Evolutionary conservation across 1,284 basidiomycete genomes (phyloP), one percentile per base, ranked within the genome.

Genomic region (Cryptococcus sp.): DNA sequence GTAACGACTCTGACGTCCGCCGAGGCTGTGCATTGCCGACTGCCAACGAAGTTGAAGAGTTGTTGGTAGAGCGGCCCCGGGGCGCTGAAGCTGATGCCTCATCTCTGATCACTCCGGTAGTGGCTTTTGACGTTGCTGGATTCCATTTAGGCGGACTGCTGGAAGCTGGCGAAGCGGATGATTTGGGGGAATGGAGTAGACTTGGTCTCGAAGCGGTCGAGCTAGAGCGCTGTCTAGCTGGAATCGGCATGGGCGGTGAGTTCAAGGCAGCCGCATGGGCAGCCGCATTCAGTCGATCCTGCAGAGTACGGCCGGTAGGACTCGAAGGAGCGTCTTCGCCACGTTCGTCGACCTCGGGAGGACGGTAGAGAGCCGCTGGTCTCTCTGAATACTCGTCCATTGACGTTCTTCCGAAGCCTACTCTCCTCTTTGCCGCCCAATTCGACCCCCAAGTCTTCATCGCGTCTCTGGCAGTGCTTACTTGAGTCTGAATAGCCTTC

Each of bases 361-460:
- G 72, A 10, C 69, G 65, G 50, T 74, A 73, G 49, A 71, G 54
- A 15, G 71, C 62, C 1, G 67, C 57, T 20, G 64, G 57, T 41
- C 50, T 47, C n/a, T 54, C 60, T 7, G 58, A 62, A 11, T 54
- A 57, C 4, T 64, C 65, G 7, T 59, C 54, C 11, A 23, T 16
- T 11, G 39, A 13, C 16, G 54, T 47, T n/a, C 54, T 44, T 5
- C 54, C 48, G 20, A 54, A 50, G 19, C 50, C 64, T 13, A 55
- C 60, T 49, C 64, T 66, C 8, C 73, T 63, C 52, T 80, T 78
- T 7, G 77, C 77, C 5, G 76, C 73, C 70, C 78, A 93, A 64
- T 86, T 90, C 19, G 86, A 87, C 20, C 91, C 87, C 90, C 91
- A 93, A 74, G 93, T 93, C 55, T 87, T 86, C 81, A 93, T 87